Base-by-base conservation (phyloP, 2,329 filamentous ascomycete genomes). In the Paecilomyces fulvus region DNA sequence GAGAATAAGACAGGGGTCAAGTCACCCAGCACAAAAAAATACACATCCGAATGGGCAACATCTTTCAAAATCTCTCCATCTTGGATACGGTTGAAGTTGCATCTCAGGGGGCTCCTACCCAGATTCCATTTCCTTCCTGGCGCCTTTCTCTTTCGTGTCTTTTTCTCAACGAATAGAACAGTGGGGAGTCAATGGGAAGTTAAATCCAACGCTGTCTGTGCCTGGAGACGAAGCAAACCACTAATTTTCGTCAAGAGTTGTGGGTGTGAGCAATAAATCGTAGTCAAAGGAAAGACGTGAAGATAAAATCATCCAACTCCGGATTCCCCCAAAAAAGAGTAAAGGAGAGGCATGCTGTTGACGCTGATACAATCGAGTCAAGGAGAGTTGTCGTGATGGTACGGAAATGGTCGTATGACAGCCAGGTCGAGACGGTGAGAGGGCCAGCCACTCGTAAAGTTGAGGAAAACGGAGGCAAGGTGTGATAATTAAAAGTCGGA, bases 331-430 rank as follows among this genome's bases (percentile, higher is more conserved):
- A 23, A 25, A 55, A 62, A 64, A 30, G 61, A 14, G 48, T 25
- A 49, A 49, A 49, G 48, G 48, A 49, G 48, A 49, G 48, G 25
- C 48, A 49, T 49, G 48, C 48, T 49, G 59, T 60, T 59, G 61
- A 60, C 55, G 58, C 58, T 60, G 62, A 49, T 49, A 23, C 54
- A 55, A 54, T 57, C 25, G 58, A 52, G 21, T 56, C 55, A 60
- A 65, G 63, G 63, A 65, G 58, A 51, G 61, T 64, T 59, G 59
- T 64, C 58, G 59, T 64, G 56, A 63, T 61, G 59, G 61, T 60
- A 54, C 55, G 33, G 51, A 53, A 57, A 53, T 25, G 30, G 59
- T 63, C 52, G 55, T 60, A 58, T 65, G 64, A 65, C 63, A 65
- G 56, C 62, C 64, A 62, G 63, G 63, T 65, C 64, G 64, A 65